Conservation (phyloP, 2,329 filamentous ascomycete species). For the Fusarium sp. region DNA sequence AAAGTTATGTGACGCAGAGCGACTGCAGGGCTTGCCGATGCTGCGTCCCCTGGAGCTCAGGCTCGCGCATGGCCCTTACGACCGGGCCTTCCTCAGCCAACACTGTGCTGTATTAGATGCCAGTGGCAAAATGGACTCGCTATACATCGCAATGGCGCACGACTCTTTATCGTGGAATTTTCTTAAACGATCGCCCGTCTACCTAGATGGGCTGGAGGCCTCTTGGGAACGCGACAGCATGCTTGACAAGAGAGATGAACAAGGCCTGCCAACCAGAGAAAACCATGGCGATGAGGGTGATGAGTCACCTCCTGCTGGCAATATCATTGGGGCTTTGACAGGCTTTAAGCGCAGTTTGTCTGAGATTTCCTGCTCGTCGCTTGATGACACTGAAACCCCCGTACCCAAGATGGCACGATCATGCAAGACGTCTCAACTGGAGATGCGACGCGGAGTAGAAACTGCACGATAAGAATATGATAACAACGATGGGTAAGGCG, state of each 20-base stretch:
- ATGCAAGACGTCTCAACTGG: conserved; percentile 57
- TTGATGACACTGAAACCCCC: conserved; percentile 51
- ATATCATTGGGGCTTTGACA: conserved; percentile 45
- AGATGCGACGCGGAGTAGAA: conserved; percentile 52
- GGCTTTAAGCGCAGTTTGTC: conserved; percentile 65
- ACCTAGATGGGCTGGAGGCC: conserved; percentile 66
- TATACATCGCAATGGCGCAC: conserved; percentile 70
- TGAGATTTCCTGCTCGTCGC: conserved; percentile 63
- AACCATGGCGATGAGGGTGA: conserved; percentile 43
- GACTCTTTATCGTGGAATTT: conserved; percentile 70
- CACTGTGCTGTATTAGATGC: conserved; percentile 69
- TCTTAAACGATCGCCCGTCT: conserved; percentile 62
- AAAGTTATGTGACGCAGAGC: conserved; percentile 68
- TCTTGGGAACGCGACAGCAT: conserved; percentile 66
- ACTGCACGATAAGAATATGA: conserved; percentile 39
- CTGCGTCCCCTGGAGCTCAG: conserved; percentile 64
- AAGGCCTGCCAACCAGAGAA: conserved; percentile 51
- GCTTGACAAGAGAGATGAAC: conserved; percentile 59
- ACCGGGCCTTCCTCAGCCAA: conserved; percentile 64
- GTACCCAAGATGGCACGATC: conserved; percentile 57
- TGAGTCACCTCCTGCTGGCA: conserved; percentile 40
- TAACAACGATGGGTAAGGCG: neutral
- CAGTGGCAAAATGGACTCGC: conserved; percentile 68
- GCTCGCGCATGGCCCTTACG: conserved; percentile 59
- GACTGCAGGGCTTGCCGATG: conserved; percentile 69